Evolutionary conservation across 306 rosid species (phyloP).

Genomic region (Prunus fruticosa): DNA sequence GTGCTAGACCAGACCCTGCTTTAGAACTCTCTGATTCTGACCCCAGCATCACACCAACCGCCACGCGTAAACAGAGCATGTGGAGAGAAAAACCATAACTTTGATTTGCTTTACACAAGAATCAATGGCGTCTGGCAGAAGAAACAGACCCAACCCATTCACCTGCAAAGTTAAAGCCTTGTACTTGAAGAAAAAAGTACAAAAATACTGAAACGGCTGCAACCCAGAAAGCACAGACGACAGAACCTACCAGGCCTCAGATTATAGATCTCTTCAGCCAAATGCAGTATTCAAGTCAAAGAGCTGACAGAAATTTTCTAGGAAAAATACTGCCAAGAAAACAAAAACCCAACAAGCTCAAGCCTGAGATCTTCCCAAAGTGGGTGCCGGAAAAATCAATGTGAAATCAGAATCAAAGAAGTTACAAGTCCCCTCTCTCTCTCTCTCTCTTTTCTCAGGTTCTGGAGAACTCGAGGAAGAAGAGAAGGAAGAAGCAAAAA

Average conservation of each 20-base stretch:
- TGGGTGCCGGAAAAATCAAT: slow-evolving; percentile 21
- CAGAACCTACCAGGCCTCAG: slow-evolving; percentile 9
- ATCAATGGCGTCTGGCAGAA: slow-evolving; percentile 36
- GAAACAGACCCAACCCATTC: slow-evolving; percentile 22
- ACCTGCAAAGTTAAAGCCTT: slow-evolving; percentile 16
- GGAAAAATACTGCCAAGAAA: background rate
- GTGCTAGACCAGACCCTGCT: slow-evolving; percentile 12
- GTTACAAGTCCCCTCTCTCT: too few species aligned
- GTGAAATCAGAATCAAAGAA: slow-evolving; percentile 26
- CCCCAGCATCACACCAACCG: slow-evolving; percentile 34
- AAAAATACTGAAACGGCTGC: slow-evolving; percentile 5
- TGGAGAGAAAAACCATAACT: background rate
- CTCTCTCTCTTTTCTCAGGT: slow-evolving; percentile 16
- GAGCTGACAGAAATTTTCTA: slow-evolving; percentile 3
- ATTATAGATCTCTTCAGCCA: slow-evolving; percentile 47
- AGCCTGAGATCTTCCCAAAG: slow-evolving; percentile 6
- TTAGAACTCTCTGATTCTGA: slow-evolving; percentile 37
- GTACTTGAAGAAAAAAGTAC: slow-evolving; percentile 14
- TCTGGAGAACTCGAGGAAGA: slow-evolving; percentile 45
- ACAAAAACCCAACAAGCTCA: slow-evolving; percentile 12
- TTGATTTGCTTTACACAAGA: background rate
- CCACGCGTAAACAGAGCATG: background rate
- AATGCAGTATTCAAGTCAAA: slow-evolving; percentile 36
- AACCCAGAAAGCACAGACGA: background rate
- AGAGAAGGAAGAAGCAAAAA: slow-evolving; percentile 22